Evolutionary conservation across 495 filamentous ascomycete species (phyloP).

Genomic region (Aspergillus sclerotiicarbonarius): DNA sequence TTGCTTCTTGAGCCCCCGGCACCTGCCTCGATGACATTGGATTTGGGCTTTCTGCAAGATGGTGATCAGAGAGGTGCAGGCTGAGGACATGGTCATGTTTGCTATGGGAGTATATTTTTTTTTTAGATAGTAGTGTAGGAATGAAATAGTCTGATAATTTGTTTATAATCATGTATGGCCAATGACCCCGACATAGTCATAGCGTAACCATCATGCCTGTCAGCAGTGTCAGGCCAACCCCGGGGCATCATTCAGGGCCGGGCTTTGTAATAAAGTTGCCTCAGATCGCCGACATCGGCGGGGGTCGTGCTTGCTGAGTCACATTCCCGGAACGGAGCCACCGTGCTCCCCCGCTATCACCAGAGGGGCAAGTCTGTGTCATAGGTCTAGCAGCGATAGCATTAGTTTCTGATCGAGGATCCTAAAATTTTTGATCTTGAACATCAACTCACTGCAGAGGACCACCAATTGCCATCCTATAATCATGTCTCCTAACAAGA

Average conservation of each 20-base stretch:
- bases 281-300: constrained; percentile 21
- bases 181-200: too few relatives aligned
- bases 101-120: background rate
- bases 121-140: background rate
- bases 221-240: too few relatives aligned
- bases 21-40: background rate
- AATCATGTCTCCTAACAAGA: constrained; percentile 45
- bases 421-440: constrained; percentile 7
- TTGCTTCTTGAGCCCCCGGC: constrained; percentile 13
- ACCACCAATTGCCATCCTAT: constrained; percentile 9
- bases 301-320: constrained; percentile 29
- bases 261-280: constrained; percentile 14
- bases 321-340: constrained; percentile 39
- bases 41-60: background rate
- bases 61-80: background rate
- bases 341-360: constrained; percentile 32
- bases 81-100: background rate
- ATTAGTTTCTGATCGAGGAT: constrained; percentile 3
- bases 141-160: background rate
- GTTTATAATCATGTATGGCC: too few relatives aligned
- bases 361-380: constrained; percentile 33
- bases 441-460: background rate
- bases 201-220: background rate
- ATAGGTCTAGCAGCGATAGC: constrained; percentile 17
- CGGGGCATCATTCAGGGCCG: background rate